Percentiles rank a stretch among this genome's conserved stretches.
These are phyloP conservation scores for Paecilomyces formosus DNA, from an alignment of 2,329 filamentous ascomycete species.

Conservation along the genomic window DNA sequence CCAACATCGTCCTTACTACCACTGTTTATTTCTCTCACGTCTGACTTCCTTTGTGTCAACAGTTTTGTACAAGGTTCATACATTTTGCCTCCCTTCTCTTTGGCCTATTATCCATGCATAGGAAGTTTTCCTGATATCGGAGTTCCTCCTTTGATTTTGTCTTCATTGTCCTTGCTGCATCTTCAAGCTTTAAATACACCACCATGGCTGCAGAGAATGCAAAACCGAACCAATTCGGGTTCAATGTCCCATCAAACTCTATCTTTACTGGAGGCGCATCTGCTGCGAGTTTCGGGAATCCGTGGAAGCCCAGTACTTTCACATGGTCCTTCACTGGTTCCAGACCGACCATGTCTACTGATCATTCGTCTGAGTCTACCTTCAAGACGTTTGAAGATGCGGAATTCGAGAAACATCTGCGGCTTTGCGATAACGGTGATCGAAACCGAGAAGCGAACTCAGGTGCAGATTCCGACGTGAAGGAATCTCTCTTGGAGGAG, in stretches of 20 bases:
- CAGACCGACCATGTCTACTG: background rate
- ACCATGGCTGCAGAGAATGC: background rate
- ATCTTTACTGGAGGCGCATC: background rate
- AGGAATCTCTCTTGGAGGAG: slow-evolving; percentile 6
- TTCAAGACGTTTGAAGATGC: background rate
- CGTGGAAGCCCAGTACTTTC: background rate
- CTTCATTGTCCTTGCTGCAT: too few relatives aligned
- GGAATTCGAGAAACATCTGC: background rate
- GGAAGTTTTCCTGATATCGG: background rate
- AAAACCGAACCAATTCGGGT: background rate
- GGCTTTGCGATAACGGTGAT: slow-evolving; percentile 7
- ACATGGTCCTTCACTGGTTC: background rate
- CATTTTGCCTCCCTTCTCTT: background rate
- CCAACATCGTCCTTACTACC: too few relatives aligned
- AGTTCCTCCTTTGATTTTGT: background rate
- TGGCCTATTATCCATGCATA: too few relatives aligned
- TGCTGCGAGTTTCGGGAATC: background rate
- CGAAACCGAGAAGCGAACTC: slow-evolving; percentile 9
- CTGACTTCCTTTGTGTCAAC: too few relatives aligned
- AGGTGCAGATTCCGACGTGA: background rate
- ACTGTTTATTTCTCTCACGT: too few relatives aligned
- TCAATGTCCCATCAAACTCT: background rate
- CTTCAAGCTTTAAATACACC: background rate
- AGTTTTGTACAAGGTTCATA: background rate
- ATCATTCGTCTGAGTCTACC: background rate